Evolutionary conservation across 1,139 yeast species (phyloP), one percentile per base, ranked within the genome.

Genomic region (Pichia sp.): DNA sequence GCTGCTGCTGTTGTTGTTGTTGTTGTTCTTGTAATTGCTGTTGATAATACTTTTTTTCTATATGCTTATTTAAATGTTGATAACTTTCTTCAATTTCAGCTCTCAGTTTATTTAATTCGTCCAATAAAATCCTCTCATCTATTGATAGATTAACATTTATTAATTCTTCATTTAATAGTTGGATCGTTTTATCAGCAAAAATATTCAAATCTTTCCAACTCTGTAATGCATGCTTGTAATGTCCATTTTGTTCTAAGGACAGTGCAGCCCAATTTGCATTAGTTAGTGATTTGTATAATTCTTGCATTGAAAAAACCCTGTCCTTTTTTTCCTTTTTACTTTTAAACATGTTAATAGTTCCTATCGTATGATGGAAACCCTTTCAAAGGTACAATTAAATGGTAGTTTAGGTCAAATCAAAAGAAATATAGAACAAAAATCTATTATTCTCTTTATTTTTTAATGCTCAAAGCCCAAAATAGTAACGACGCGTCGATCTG

Each of bases 151-250:
- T 47, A 27, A 57, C 45, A n/a, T 47, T 50, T 22, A 35, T 35
- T 9, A 65, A 59, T 11, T 64, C 62, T 49, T 72, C 73, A 41
- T 80, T 83, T 45, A 82, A 70, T 12, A 66, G 55, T 33, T 80
- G 84, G 37, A 81, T 63, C 54, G 76, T 77, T 58, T 68, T 77
- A 43, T 78, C 67, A 11, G 80, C 68, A 42, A 76, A 72, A 2
- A 85, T 78, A 52, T 80, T 86, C 22, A 83, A 63, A 8, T 80
- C 69, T 55, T 79, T 81, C 90, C 90, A 83, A 3, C 89, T 89
- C 52, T 74, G 76, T 28, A 80, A 63, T 1, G 90, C 85, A 23
- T 72, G 77, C 45, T 71, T 76, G 41, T 70, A 63, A 23, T 73
- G 69, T 34, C 71, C 68, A 23, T 69, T 66, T 50, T 82, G 83